Conservation (phyloP, 495 filamentous ascomycete species). For the Pyronema omphalodes region DNA sequence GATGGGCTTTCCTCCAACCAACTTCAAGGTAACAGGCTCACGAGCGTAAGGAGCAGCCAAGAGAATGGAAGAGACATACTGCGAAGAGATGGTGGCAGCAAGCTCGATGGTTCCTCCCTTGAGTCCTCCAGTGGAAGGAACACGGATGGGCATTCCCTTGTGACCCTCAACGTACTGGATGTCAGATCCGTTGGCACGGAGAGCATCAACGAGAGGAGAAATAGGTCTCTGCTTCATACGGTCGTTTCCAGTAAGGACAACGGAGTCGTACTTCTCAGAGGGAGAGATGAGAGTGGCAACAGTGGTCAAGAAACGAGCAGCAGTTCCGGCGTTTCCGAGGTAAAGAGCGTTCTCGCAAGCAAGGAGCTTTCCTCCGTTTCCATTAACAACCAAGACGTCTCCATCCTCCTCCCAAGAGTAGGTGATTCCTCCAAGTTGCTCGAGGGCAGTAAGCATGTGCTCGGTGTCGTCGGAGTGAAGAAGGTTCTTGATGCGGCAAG, state of each 20-base stretch:
- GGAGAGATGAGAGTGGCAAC: conserved; percentile 70
- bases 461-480: conserved; percentile 95
- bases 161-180: conserved; percentile 69
- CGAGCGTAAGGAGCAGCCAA: conserved; percentile 97
- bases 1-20: conserved; percentile 89
- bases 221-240: conserved; percentile 95
- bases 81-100: conserved; percentile 84
- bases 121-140: conserved; percentile 68
- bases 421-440: conserved; percentile 65
- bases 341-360: conserved; percentile 65
- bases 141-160: conserved; percentile 64
- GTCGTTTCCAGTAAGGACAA: conserved; percentile 78
- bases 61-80: conserved; percentile 89
- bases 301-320: conserved; percentile 84
- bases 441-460: conserved; percentile 83
- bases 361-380: conserved; percentile 67
- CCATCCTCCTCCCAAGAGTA: conserved; percentile 92
- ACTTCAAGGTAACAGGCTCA: conserved; percentile 69
- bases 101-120: conserved; percentile 82
- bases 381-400: conserved; percentile 70
- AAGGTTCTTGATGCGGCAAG: conserved; percentile 74
- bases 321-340: conserved; percentile 91
- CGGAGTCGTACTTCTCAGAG: conserved; percentile 38
- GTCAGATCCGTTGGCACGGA: conserved; percentile 62
- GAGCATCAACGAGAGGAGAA: conserved; percentile 78